Evolutionary conservation across 2,329 filamentous ascomycete species (phyloP).

Genomic region (Zalaria sp.): DNA sequence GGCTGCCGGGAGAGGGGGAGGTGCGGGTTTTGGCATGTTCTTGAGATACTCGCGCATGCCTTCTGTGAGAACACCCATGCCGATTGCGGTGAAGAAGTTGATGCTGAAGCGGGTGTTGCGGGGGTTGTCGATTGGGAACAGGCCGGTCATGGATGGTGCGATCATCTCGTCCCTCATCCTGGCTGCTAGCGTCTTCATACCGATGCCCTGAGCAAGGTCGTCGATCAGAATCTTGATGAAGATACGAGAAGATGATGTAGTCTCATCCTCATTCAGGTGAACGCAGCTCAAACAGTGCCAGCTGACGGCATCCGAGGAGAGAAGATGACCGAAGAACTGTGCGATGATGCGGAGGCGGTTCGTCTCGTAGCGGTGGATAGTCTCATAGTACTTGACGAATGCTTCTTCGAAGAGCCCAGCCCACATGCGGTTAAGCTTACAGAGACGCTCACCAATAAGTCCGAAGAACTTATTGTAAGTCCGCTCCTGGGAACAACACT

Average conservation of each 20-base stretch:
- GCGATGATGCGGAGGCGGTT: slow-evolving; percentile 92
- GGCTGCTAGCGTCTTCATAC: slow-evolving; percentile 64
- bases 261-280: slow-evolving; percentile 91
- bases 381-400: slow-evolving; percentile 90
- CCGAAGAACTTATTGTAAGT: slow-evolving; percentile 98
- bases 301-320: slow-evolving; percentile 75
- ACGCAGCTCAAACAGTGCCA: slow-evolving; percentile 82
- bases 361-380: slow-evolving; percentile 92
- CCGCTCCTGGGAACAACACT: slow-evolving; percentile 91
- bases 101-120: slow-evolving; percentile 91
- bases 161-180: slow-evolving; percentile 67
- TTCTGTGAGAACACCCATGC: slow-evolving; percentile 88
- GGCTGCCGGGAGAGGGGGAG: slow-evolving; percentile 47
- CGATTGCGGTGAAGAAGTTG: slow-evolving; percentile 98
- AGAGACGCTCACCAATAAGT: slow-evolving; percentile 83
- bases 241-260: slow-evolving; percentile 89
- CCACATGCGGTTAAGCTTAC: slow-evolving; percentile 92
- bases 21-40: slow-evolving; percentile 73
- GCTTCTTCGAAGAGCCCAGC: slow-evolving; percentile 79
- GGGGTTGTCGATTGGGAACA: slow-evolving; percentile 82
- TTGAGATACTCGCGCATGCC: slow-evolving; percentile 85
- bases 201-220: slow-evolving; percentile 74
- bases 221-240: slow-evolving; percentile 98
- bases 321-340: slow-evolving; percentile 82
- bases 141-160: slow-evolving; percentile 62